phyloP scores from a whole-genome alignment of 306 rosid species.

The Malus sieversii region DNA sequence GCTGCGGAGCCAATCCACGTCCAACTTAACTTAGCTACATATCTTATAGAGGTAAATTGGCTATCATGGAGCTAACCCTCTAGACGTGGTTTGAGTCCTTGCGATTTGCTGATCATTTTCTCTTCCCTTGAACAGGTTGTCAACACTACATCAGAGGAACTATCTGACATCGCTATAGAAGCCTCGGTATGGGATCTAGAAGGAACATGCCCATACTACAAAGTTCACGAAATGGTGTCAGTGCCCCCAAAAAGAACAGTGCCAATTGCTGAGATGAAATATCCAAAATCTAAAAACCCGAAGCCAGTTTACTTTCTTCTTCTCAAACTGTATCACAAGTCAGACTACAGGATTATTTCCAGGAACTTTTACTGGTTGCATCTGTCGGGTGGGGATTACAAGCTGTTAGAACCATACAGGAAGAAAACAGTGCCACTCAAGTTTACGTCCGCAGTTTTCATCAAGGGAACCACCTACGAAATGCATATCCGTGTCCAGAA shows the following conservation, averaged over 20 bases:
- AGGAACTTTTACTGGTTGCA: conserved; percentile 94
- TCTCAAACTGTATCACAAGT: conserved; percentile 65
- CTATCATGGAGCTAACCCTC: neutral
- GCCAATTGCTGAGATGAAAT: conserved; percentile 61
- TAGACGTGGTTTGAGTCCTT: neutral
- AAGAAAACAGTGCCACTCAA: conserved; percentile 63
- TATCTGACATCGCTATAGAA: conserved; percentile 66
- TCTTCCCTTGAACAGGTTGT: conserved; percentile 56
- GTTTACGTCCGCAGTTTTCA: conserved; percentile 44
- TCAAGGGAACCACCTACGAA: conserved; percentile 52
- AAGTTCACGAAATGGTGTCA: conserved; percentile 42
- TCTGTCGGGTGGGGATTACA: conserved; percentile 77
- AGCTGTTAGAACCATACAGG: conserved; percentile 64
- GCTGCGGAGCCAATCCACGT: conserved; percentile 94
- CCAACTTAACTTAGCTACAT: conserved; percentile 77
- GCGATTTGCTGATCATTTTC: conserved; percentile 21
- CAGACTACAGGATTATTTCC: conserved; percentile 54
- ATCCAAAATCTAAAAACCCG: conserved; percentile 65
- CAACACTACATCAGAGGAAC: conserved; percentile 62
- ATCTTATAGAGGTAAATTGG: conserved; percentile 55
- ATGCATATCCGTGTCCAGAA: conserved; percentile 64
- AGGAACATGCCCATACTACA: conserved; percentile 68
- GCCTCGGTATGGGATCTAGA: conserved; percentile 90
- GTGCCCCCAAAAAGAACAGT: conserved; percentile 57
- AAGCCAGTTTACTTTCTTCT: conserved; percentile 86